Conservation (phyloP, 352 stramenopile genomes). For the Pythium oligandrum region DNA sequence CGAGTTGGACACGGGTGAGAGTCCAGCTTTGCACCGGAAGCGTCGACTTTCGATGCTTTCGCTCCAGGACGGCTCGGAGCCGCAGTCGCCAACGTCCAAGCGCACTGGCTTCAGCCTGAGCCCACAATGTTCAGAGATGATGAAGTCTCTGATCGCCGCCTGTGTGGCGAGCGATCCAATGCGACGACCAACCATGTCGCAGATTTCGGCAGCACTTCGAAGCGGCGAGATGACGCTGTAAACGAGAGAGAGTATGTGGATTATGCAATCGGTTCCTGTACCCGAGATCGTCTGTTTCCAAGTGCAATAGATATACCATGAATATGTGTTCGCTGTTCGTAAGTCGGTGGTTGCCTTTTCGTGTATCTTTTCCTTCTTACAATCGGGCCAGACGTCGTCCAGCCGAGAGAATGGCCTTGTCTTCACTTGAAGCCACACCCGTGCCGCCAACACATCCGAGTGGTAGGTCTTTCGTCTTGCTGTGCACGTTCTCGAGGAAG, state of each 20-base stretch:
- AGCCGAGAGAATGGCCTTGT: too few relatives aligned
- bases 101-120: slow-evolving; percentile 55
- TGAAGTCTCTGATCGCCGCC: slow-evolving; percentile 59
- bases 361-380: too few relatives aligned
- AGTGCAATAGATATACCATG: too few relatives aligned
- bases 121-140: slow-evolving; percentile 46
- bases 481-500: slow-evolving; percentile 57
- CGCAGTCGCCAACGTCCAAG: slow-evolving; percentile 30
- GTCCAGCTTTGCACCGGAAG: slow-evolving; percentile 53
- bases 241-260: slow-evolving; percentile 7
- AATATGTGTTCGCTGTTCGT: too few relatives aligned
- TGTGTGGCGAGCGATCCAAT: slow-evolving; percentile 54
- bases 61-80: slow-evolving; percentile 13
- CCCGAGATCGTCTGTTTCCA: too few relatives aligned
- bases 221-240: slow-evolving; percentile 55
- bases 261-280: slow-evolving; percentile 3
- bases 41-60: slow-evolving; percentile 27
- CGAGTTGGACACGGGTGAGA: slow-evolving; percentile 69
- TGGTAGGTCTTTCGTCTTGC: slow-evolving; percentile 26
- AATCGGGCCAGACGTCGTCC: too few relatives aligned
- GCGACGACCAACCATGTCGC: slow-evolving; percentile 50
- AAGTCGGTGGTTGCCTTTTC: too few relatives aligned
- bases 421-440: too few relatives aligned
- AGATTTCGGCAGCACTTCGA: slow-evolving; percentile 55
- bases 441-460: too few relatives aligned